Base-by-base conservation (phyloP, 2,329 filamentous ascomycete genomes). In the Dactylonectria estremocensis region DNA sequence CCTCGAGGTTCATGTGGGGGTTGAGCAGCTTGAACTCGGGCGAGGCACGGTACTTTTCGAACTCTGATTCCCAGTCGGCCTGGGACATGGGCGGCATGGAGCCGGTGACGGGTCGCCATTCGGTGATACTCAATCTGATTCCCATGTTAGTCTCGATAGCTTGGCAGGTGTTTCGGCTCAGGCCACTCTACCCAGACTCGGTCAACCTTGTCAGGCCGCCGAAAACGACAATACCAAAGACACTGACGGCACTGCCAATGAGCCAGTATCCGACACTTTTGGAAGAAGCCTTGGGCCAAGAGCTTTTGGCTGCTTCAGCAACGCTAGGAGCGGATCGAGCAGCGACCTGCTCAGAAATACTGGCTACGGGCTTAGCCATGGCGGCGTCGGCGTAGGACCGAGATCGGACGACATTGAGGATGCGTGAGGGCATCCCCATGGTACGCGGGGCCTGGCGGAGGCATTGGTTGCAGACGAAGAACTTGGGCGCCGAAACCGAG, bases 91-190 rank as follows among this genome's bases (percentile, higher is more conserved):
- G 96, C 40, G 95, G 95, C 43, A 97, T 84, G 16, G 95, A 95
- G 73, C 96, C 96, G 10, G 96, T 98, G 49, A 99, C 95, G 56
- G 96, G 96, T 74, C 91, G 92, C 96, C 96, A 99, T 93, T 99
- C 96, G 70, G 96, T 99, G 76, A 99, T 99, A 80, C 95, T 98
- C 72, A 99, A 87, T 52, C 95, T 97, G 72, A 20, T 45, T 28
- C 2, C 40, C 33, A 20, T 31, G 66, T 66, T 52, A 66, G 67
- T 53, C 40, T 45, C 35, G 45, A 43, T 35, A 55, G 31, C 22
- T 37, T 16, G 13, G 33, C 20, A 46, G 16, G 14, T 28, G 53
- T 53, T 60, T 50, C 48, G 40, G 58, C 40, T 40, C 45, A 11
- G n/a, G 28, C 6, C 31, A 53, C 18, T 85, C 72, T 88, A 97